phyloP scores from a whole-genome alignment of 73 alveolate species.

The Paramecium biaurelia region DNA sequence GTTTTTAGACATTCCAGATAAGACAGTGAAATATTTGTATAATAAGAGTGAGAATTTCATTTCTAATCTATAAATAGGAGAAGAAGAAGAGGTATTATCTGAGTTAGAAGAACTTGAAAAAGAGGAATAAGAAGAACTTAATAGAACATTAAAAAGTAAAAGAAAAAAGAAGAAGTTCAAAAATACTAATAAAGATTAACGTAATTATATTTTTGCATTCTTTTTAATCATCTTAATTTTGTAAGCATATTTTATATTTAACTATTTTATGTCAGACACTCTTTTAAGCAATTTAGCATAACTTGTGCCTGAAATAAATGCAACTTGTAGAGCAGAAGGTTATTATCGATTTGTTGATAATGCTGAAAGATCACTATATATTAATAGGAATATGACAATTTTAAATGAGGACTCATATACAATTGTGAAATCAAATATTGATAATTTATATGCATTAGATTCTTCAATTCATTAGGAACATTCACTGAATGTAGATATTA shows the following conservation, averaged over 20 bases:
- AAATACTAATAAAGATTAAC: constrained; percentile 42
- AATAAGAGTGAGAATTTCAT: constrained; percentile 59
- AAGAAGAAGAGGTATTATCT: constrained; percentile 61
- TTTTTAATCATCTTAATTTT: background rate
- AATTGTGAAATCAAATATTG: background rate
- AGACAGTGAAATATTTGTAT: constrained; percentile 52
- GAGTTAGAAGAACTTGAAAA: constrained; percentile 58
- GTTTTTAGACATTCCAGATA: constrained; percentile 61
- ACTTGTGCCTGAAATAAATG: constrained; percentile 52
- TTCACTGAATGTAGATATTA: constrained; percentile 33
- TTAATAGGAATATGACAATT: background rate
- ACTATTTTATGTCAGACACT: constrained; percentile 31
- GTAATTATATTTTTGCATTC: background rate
- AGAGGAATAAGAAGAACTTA: constrained; percentile 51
- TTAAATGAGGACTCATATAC: constrained; percentile 18
- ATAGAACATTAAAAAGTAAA: constrained; percentile 35
- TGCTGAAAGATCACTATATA: constrained; percentile 48
- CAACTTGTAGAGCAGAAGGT: constrained; percentile 57
- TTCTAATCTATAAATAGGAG: constrained; percentile 58
- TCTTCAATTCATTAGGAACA: constrained; percentile 59
- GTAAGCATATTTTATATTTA: constrained; percentile 54
- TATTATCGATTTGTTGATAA: constrained; percentile 54
- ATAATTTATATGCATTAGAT: constrained; percentile 49
- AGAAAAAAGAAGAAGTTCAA: constrained; percentile 60
- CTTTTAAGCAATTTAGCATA: constrained; percentile 14